Conservation (phyloP, 495 filamentous ascomycete genomes). For the Penicillium fimorum region DNA sequence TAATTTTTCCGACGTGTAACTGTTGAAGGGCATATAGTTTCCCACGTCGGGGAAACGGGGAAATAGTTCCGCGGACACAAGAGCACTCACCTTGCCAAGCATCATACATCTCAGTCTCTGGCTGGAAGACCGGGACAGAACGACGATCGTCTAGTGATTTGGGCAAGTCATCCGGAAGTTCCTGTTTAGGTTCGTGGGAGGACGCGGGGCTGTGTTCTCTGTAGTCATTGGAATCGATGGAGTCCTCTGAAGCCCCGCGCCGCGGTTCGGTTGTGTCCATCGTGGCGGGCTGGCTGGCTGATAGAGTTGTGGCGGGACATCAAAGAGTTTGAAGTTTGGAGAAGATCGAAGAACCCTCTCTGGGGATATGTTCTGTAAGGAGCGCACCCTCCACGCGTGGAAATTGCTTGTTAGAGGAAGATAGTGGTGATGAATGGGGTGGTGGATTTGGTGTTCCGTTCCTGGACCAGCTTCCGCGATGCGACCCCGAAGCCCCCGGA, state of each 20-base stretch:
- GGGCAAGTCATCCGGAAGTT: constrained; percentile 83
- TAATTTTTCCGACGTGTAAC: not conserved
- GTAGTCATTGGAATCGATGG: constrained; percentile 22
- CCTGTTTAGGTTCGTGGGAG: constrained; percentile 30
- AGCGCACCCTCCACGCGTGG: constrained; percentile 13
- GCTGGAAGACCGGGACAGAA: constrained; percentile 54
- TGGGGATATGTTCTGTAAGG: constrained; percentile 1
- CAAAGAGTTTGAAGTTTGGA: constrained; percentile 10
- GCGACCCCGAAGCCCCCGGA: constrained; percentile 12
- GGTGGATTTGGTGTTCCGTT: constrained; percentile 15
- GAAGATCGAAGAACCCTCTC: constrained; percentile 9
- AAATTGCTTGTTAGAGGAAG: constrained; percentile 17
- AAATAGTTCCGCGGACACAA: constrained; percentile 5
- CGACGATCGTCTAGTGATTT: constrained; percentile 87
- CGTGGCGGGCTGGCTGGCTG: constrained; percentile 25
- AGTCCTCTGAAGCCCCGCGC: constrained; percentile 39
- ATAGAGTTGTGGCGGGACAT: constrained; percentile 22
- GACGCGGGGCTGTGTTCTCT: constrained; percentile 23
- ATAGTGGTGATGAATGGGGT: constrained; percentile 10
- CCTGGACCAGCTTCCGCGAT: constrained; percentile 14
- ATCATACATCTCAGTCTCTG: constrained; percentile 96
- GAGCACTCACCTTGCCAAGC: constrained; percentile 84
- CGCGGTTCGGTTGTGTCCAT: constrained; percentile 42
- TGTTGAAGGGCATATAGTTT: not conserved
- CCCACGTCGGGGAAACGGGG: not conserved